Percentiles rank a stretch among this genome's conserved stretches.
Conservation (phyloP, 2,329 filamentous ascomycete species). For the Beauveria sp. region DNA sequence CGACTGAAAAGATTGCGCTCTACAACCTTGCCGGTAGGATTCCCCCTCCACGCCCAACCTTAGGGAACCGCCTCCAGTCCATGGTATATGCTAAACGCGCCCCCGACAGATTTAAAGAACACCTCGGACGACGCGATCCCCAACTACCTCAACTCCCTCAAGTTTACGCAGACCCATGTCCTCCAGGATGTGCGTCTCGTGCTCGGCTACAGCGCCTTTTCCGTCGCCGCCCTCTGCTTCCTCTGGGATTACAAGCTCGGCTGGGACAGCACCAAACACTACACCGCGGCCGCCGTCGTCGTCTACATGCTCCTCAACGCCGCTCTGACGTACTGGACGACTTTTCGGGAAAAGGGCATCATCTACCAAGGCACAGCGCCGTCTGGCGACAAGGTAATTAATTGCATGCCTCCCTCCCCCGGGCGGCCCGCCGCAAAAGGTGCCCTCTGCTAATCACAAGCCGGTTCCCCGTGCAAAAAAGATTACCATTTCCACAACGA, state of each 20-base stretch:
- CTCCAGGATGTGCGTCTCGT: slow-evolving; percentile 75
- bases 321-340: slow-evolving; percentile 75
- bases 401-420: slow-evolving; percentile 12
- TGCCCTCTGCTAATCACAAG: not conserved
- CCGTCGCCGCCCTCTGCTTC: slow-evolving; percentile 76
- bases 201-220: slow-evolving; percentile 76
- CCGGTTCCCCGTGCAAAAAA: slow-evolving; percentile 25
- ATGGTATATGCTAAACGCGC: not conserved
- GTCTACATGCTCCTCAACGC: slow-evolving; percentile 75
- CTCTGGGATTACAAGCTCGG: slow-evolving; percentile 85
- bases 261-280: slow-evolving; percentile 78
- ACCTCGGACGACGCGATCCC: slow-evolving; percentile 90
- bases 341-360: slow-evolving; percentile 69
- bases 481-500: slow-evolving; percentile 65
- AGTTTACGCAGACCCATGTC: slow-evolving; percentile 72
- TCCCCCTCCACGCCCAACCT: not conserved
- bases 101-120: slow-evolving; percentile 76
- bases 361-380: slow-evolving; percentile 69
- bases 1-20: slow-evolving; percentile 53
- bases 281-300: slow-evolving; percentile 70
- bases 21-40: slow-evolving; percentile 57
- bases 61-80: not conserved
- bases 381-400: slow-evolving; percentile 56
- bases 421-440: not conserved
- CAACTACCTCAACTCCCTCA: slow-evolving; percentile 85